Percentiles rank a stretch among this genome's conserved stretches.
Conservation (phyloP, 306 rosid species). For the Mimosa bimucronata region DNA sequence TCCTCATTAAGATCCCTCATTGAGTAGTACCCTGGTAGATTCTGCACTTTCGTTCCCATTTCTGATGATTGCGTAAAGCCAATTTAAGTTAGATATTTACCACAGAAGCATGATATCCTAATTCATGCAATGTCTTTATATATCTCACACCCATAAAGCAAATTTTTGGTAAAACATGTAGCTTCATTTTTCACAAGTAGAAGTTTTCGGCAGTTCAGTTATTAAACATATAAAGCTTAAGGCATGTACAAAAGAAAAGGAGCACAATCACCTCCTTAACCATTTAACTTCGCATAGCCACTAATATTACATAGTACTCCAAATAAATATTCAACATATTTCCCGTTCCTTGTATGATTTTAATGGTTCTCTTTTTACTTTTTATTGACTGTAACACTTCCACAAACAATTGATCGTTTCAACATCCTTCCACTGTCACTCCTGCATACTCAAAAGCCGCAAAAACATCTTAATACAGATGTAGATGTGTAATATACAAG, state of each 20-base stretch:
- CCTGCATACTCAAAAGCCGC: constrained; percentile 13
- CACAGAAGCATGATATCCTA: constrained; percentile 6
- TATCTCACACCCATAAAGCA: constrained; percentile 27
- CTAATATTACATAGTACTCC: neutral
- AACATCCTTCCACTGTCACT: neutral
- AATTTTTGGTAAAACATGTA: neutral
- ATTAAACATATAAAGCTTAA: neutral
- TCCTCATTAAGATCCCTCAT: constrained; percentile 96
- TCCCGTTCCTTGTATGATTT: neutral
- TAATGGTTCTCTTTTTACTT: neutral
- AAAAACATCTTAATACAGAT: constrained; percentile 1
- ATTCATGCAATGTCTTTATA: constrained; percentile 29
- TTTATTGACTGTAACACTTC: neutral
- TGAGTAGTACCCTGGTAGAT: constrained; percentile 74
- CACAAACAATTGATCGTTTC: neutral
- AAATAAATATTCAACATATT: neutral
- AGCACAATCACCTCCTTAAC: neutral
- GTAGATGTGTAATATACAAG: constrained; percentile 3
- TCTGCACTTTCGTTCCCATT: constrained; percentile 98
- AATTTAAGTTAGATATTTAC: constrained; percentile 23
- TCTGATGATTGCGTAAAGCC: constrained; percentile 52
- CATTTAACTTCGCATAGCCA: constrained; percentile 20
- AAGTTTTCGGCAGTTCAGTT: constrained; percentile 11
- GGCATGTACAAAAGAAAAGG: neutral
- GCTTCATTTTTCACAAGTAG: constrained; percentile 10